Evolutionary conservation across 78 protist genomes (phyloP).

Genomic region (Neovahlkampfia damariscottae): DNA sequence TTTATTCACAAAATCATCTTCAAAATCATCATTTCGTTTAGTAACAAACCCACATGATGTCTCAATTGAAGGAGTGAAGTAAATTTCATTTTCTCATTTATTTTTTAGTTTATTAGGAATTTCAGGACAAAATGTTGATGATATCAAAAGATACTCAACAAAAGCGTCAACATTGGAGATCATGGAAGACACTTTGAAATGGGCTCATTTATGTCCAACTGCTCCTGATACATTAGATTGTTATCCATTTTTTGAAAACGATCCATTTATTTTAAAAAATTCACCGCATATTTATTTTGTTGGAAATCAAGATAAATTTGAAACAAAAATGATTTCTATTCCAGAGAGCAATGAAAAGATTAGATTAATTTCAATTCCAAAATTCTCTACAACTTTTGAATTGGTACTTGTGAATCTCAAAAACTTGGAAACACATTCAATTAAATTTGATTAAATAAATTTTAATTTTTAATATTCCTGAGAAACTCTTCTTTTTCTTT

Average conservation of each 20-base stretch:
- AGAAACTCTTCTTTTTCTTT: too few species aligned
- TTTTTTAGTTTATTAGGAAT: neutral
- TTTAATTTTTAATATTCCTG: too few species aligned
- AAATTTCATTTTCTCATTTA: neutral
- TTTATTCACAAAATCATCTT: neutral
- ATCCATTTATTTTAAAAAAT: constrained; percentile 20
- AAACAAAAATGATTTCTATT: neutral
- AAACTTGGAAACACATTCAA: too few species aligned
- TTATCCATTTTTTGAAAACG: constrained; percentile 22
- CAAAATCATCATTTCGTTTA: neutral
- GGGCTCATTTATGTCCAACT: constrained; percentile 22
- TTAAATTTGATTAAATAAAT: too few species aligned
- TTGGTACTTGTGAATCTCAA: too few species aligned
- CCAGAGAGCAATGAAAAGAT: too few species aligned
- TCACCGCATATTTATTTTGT: constrained; percentile 31
- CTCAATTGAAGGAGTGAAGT: neutral
- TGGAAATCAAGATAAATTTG: constrained; percentile 5
- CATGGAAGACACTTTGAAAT: constrained; percentile 1
- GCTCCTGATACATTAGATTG: constrained; percentile 36
- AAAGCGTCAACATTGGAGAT: neutral
- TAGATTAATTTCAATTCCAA: too few species aligned
- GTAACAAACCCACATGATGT: neutral
- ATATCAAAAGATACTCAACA: neutral
- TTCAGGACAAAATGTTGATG: constrained; percentile 22
- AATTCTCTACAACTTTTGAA: too few species aligned